Evolutionary conservation across 192 early-diverging fungal species (phyloP).

Genomic region (Dissophora ornata): DNA sequence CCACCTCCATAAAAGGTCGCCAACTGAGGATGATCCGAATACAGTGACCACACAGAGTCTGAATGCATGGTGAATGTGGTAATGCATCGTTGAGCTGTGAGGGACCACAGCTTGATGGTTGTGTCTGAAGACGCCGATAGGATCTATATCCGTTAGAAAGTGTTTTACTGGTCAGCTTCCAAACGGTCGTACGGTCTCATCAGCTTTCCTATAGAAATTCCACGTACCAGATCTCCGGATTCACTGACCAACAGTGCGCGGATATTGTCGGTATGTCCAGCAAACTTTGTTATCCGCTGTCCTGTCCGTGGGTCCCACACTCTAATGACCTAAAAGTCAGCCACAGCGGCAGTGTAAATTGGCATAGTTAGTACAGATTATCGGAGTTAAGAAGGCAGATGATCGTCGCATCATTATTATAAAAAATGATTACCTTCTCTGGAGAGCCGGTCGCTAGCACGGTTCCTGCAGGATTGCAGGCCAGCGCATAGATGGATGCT

Average conservation of each 20-base stretch:
- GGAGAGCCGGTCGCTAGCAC: constrained; percentile 92
- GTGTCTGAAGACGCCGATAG: constrained; percentile 94
- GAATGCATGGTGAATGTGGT: constrained; percentile 89
- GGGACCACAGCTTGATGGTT: constrained; percentile 97
- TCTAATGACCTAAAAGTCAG: constrained; percentile 70
- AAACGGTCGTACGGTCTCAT: no score
- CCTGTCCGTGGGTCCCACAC: constrained; percentile 90
- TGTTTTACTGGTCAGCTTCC: no score
- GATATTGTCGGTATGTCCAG: constrained; percentile 97
- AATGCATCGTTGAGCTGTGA: constrained; percentile 86
- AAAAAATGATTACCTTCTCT: constrained; percentile 71
- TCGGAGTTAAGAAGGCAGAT: no score
- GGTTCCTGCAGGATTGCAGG: constrained; percentile 80
- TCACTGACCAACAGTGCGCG: constrained; percentile 87
- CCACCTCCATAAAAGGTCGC: constrained; percentile 93
- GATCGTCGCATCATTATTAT: no score
- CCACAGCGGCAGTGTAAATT: not conserved
- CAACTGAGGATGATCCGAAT: constrained; percentile 86
- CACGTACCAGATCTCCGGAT: constrained; percentile 81
- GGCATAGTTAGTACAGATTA: no score
- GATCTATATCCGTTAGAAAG: constrained; percentile 61
- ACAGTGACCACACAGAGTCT: constrained; percentile 92
- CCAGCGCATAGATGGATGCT: constrained; percentile 89
- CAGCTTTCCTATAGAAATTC: not conserved
- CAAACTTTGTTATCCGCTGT: constrained; percentile 78